phyloP scores from a whole-genome alignment of 1,139 yeast species.

The Sugiyamaella japonica region DNA sequence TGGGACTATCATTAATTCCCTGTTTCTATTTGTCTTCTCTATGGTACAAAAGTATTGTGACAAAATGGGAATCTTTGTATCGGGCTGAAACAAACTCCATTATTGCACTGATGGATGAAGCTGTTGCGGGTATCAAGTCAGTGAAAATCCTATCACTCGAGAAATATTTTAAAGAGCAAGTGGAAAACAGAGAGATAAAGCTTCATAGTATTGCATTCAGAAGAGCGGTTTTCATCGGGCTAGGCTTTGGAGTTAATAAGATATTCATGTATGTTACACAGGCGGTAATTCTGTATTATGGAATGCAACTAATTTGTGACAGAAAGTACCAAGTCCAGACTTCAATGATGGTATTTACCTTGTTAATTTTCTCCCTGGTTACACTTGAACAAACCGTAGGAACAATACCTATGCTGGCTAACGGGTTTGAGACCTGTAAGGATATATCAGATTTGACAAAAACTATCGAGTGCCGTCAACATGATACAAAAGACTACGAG shows the following conservation, averaged over 20 bases:
- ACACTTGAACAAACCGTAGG: conserved; percentile 59
- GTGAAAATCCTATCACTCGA: conserved; percentile 58
- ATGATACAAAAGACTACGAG: not conserved
- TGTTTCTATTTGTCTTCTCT: conserved; percentile 53
- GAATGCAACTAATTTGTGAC: conserved; percentile 62
- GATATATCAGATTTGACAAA: conserved; percentile 41
- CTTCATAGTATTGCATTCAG: conserved; percentile 33
- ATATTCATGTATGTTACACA: conserved; percentile 61
- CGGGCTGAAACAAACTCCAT: conserved; percentile 53
- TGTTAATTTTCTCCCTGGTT: conserved; percentile 70
- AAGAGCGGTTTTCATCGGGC: conserved; percentile 43
- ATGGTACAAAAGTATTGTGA: conserved; percentile 53
- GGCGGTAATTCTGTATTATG: conserved; percentile 71
- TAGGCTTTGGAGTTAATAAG: conserved; percentile 61
- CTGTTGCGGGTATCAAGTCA: conserved; percentile 60
- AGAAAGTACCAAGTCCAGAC: conserved; percentile 56
- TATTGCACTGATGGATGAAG: conserved; percentile 59
- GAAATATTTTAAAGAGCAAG: conserved; percentile 47
- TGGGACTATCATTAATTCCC: conserved; percentile 75
- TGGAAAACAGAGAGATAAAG: conserved; percentile 37
- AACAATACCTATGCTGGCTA: conserved; percentile 71
- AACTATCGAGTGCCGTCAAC: not conserved
- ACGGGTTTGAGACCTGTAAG: conserved; percentile 51
- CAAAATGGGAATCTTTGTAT: conserved; percentile 57
- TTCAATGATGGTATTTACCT: conserved; percentile 66